Evolutionary conservation across 1,139 yeast genomes (phyloP).

Genomic region (Blastobotrys aristatus): DNA sequence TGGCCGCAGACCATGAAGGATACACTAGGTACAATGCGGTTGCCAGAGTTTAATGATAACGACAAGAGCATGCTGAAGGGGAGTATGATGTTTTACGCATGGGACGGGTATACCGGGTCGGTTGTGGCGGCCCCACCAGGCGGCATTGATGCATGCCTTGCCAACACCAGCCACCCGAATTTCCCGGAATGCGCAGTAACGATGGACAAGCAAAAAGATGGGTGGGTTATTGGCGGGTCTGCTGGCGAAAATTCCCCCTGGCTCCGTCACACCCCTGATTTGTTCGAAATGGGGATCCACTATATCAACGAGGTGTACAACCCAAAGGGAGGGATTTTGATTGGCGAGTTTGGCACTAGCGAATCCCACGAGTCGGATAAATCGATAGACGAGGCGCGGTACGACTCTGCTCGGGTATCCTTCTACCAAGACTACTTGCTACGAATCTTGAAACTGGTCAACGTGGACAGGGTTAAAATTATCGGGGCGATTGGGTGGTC

Average conservation of each 20-base stretch:
- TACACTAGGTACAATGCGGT: conserved; percentile 24
- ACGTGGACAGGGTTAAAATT: conserved; percentile 30
- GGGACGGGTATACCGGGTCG: conserved; percentile 35
- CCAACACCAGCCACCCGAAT: conserved; percentile 13
- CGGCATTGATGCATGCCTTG: conserved; percentile 17
- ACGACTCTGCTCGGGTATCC: conserved; percentile 32
- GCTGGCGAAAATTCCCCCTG: conserved; percentile 26
- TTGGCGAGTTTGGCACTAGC: conserved; percentile 36
- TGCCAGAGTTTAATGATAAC: conserved; percentile 28
- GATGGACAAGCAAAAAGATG: conserved; percentile 19
- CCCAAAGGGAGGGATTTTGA: conserved; percentile 15
- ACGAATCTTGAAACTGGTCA: conserved; percentile 28
- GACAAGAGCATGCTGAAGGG: conserved; percentile 28
- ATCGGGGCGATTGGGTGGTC: conserved; percentile 37
- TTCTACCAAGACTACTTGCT: conserved; percentile 34
- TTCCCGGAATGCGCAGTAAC: conserved; percentile 20
- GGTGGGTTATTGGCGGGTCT: conserved; percentile 31
- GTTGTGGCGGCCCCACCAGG: conserved; percentile 28
- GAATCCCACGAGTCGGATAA: conserved; percentile 32
- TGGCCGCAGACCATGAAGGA: conserved; percentile 24
- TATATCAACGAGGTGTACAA: conserved; percentile 17
- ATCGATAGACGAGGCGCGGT: conserved; percentile 29
- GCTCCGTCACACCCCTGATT: conserved; percentile 18
- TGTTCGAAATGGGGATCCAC: conserved; percentile 17
- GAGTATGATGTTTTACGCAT: conserved; percentile 33